These are phyloP conservation scores for Marasmius oreades DNA, from an alignment of 1,284 basidiomycete genomes.

Conservation along the genomic window DNA sequence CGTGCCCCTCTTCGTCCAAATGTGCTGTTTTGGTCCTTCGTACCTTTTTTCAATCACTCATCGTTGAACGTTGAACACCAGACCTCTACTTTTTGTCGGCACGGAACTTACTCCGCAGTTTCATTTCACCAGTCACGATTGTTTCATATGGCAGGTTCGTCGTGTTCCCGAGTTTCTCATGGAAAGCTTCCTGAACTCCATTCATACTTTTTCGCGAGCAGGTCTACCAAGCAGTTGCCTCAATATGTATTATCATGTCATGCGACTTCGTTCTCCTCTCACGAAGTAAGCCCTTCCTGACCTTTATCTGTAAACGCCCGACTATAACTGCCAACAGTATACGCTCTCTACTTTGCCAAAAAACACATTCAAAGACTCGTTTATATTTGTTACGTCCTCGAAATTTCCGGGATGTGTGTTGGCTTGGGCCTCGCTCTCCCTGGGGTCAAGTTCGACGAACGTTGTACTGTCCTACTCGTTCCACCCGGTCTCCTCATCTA, in stretches of 20 bases:
- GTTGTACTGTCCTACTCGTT: not conserved
- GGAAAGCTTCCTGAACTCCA: not conserved
- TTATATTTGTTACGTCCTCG: not conserved
- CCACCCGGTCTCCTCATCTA: slow-evolving; percentile 4
- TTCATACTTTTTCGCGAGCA: not conserved
- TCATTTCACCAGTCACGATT: slow-evolving; percentile 6
- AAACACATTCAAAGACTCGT: not conserved
- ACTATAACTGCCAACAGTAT: not conserved
- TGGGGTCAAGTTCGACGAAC: not conserved
- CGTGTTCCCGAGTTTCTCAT: not conserved
- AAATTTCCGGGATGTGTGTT: slow-evolving; percentile 3
- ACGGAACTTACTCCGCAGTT: slow-evolving; percentile 2
- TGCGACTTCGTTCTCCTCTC: slow-evolving; percentile 3
- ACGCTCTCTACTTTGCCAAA: slow-evolving; percentile 5
- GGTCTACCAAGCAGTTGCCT: slow-evolving; percentile 1
- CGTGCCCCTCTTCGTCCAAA: slow-evolving; percentile 6
- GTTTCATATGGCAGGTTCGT: slow-evolving; percentile 3
- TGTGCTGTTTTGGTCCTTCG: not conserved
- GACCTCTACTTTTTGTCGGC: slow-evolving; percentile 9
- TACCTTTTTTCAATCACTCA: not conserved
- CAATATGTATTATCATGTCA: not conserved
- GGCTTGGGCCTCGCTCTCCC: slow-evolving; percentile 3
- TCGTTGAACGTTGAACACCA: not conserved
- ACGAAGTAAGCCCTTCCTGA: not conserved
- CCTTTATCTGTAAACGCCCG: not conserved